Percentiles rank a stretch among this genome's conserved stretches.
phyloP scores from a whole-genome alignment of 2,329 filamentous ascomycete genomes.

The Claviceps digitariae region DNA sequence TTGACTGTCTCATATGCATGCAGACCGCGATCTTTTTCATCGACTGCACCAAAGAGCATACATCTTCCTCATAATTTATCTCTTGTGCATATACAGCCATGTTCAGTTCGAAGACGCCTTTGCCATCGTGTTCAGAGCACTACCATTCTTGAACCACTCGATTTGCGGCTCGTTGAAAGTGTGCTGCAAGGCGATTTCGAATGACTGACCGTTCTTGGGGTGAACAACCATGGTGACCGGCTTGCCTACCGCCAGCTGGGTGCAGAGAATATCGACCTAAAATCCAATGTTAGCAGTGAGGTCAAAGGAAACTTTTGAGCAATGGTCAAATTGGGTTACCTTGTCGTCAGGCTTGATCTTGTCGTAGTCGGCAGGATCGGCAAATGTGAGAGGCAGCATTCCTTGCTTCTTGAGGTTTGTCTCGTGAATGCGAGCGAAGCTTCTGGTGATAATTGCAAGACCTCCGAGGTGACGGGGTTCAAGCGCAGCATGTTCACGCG shows the following conservation, averaged over 20 bases:
- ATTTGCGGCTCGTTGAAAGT: slow-evolving; percentile 98
- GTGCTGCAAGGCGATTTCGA: slow-evolving; percentile 75
- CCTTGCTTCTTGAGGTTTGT: slow-evolving; percentile 99
- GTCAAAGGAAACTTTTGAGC: not conserved
- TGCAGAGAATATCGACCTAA: slow-evolving; percentile 69
- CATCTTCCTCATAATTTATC: not conserved
- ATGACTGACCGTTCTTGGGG: slow-evolving; percentile 71
- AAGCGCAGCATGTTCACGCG: slow-evolving; percentile 94
- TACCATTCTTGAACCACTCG: slow-evolving; percentile 98
- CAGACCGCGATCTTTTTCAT: not conserved
- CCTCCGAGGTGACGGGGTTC: slow-evolving; percentile 96
- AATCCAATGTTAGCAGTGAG: slow-evolving; percentile 12
- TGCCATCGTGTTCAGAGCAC: slow-evolving; percentile 96
- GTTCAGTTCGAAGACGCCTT: slow-evolving; percentile 37
- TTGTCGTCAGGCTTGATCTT: slow-evolving; percentile 89
- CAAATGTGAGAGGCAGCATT: slow-evolving; percentile 96
- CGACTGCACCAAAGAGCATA: not conserved
- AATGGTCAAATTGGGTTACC: slow-evolving; percentile 24
- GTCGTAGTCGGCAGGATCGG: slow-evolving; percentile 91
- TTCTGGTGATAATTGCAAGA: slow-evolving; percentile 89
- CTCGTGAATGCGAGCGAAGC: slow-evolving; percentile 98
- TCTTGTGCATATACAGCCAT: not conserved
- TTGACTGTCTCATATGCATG: not conserved
- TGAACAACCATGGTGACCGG: slow-evolving; percentile 85
- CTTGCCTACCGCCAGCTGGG: slow-evolving; percentile 82